Conservation (phyloP, 2,329 filamentous ascomycete species). For the Diaporthe ilicicola region DNA sequence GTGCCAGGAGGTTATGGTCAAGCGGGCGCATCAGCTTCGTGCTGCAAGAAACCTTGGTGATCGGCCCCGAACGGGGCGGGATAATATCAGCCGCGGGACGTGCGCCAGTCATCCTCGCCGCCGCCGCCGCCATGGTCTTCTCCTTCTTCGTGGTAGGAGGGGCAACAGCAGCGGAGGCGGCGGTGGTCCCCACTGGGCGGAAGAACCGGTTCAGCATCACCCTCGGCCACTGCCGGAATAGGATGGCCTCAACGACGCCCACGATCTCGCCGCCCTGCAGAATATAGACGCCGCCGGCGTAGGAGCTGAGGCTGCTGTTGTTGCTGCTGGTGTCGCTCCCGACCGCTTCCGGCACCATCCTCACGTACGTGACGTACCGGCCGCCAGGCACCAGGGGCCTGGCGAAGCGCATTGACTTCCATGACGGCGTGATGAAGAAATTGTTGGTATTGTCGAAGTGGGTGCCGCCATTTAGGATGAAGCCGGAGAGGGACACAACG, state of each 20-base stretch:
- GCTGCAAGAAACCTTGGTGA: too few species aligned
- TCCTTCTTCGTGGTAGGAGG: not conserved
- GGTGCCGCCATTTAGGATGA: not conserved
- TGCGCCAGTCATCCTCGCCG: too few species aligned
- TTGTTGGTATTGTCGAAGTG: not conserved
- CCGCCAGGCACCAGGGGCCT: not conserved
- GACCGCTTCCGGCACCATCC: not conserved
- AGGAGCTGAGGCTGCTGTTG: not conserved
- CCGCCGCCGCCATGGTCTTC: too few species aligned
- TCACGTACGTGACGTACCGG: not conserved
- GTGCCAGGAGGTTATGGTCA: too few species aligned
- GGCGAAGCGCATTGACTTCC: slow-evolving; percentile 10
- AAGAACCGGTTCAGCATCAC: not conserved
- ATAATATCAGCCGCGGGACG: too few species aligned
- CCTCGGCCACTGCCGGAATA: not conserved
- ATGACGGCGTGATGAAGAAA: slow-evolving; percentile 11
- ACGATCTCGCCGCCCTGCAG: not conserved
- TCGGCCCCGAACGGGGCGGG: too few species aligned
- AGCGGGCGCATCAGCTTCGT: too few species aligned
- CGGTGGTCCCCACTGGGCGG: too few species aligned
- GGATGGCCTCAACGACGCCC: not conserved
- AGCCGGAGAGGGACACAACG: not conserved
- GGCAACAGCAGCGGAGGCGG: not conserved
- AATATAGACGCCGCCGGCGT: slow-evolving; percentile 1
- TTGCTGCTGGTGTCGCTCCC: too few species aligned